A percentile compares a stretch with the other conserved stretches of the same genome.
Conservation (phyloP, 192 early-diverging fungal genomes). For the Diversispora eburnea region DNA sequence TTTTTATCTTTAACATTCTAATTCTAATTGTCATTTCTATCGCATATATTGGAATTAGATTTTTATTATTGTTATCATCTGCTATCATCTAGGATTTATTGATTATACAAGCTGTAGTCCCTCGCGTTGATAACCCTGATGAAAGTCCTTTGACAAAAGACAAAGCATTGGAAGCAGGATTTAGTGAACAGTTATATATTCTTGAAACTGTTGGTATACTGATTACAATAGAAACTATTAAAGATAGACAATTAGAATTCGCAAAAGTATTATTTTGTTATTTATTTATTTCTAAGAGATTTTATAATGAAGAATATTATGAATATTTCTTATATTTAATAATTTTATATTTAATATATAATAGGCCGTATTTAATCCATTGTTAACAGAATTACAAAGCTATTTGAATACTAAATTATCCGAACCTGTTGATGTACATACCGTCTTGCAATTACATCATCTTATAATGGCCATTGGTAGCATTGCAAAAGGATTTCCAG, state of each 20-base stretch:
- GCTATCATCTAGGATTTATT: slow-evolving; percentile 57
- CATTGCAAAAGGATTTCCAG: slow-evolving; percentile 74
- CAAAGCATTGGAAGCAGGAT: slow-evolving; percentile 53
- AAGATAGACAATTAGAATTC: slow-evolving; percentile 67
- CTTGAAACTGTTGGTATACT: slow-evolving; percentile 92
- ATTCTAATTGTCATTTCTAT: not conserved
- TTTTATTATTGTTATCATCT: not conserved
- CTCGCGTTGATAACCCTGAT: slow-evolving; percentile 39
- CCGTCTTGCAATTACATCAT: slow-evolving; percentile 76
- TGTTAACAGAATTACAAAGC: slow-evolving; percentile 73
- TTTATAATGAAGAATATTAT: no score
- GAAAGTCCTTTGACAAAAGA: slow-evolving; percentile 48
- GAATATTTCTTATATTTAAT: no score
- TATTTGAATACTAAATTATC: slow-evolving; percentile 62
- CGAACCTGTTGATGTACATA: slow-evolving; percentile 62
- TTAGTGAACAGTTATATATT: slow-evolving; percentile 80
- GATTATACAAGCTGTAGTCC: slow-evolving; percentile 61
- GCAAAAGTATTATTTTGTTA: slow-evolving; percentile 12
- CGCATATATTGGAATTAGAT: not conserved
- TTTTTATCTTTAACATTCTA: not conserved
- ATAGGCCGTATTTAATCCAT: slow-evolving; percentile 71
- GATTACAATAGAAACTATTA: slow-evolving; percentile 73
- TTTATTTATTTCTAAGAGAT: not conserved
- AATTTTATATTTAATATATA: slow-evolving; percentile 22
- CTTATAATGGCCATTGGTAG: slow-evolving; percentile 80